A percentile compares a stretch with the other conserved stretches of the same genome.
Evolutionary conservation across 345 rosid genomes (phyloP).

Genomic region (Rhizophora apiculata): DNA sequence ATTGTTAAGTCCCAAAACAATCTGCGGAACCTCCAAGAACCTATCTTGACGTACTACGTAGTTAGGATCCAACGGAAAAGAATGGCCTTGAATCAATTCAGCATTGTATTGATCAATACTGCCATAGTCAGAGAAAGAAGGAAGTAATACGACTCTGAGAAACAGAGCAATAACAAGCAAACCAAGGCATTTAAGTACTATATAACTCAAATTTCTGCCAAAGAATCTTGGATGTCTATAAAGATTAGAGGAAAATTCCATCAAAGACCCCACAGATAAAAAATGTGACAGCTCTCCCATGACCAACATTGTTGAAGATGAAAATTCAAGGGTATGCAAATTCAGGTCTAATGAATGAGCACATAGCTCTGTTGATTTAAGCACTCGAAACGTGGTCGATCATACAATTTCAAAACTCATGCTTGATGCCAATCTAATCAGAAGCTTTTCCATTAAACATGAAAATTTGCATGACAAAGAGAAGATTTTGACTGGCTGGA

Average conservation of each 20-base stretch:
- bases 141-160: neutral
- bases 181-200: neutral
- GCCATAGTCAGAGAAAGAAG: slow-evolving; percentile 17
- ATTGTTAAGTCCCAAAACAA: slow-evolving; percentile 95
- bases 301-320: neutral
- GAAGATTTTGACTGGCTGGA: neutral
- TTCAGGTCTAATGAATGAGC: neutral
- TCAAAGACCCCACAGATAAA: too few relatives aligned
- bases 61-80: slow-evolving; percentile 26
- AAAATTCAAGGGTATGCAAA: neutral
- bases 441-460: neutral
- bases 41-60: slow-evolving; percentile 51
- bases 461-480: slow-evolving; percentile 1
- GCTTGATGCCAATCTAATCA: neutral
- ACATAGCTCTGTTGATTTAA: neutral
- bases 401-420: neutral
- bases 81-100: slow-evolving; percentile 16
- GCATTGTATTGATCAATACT: slow-evolving; percentile 16
- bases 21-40: slow-evolving; percentile 88
- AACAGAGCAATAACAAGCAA: neutral
- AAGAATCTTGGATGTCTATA: neutral
- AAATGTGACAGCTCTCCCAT: too few relatives aligned
- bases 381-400: neutral
- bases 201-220: neutral
- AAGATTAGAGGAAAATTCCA: too few relatives aligned